Conservation (phyloP, 129 eudicot genomes). For the Deinandra increscens region DNA sequence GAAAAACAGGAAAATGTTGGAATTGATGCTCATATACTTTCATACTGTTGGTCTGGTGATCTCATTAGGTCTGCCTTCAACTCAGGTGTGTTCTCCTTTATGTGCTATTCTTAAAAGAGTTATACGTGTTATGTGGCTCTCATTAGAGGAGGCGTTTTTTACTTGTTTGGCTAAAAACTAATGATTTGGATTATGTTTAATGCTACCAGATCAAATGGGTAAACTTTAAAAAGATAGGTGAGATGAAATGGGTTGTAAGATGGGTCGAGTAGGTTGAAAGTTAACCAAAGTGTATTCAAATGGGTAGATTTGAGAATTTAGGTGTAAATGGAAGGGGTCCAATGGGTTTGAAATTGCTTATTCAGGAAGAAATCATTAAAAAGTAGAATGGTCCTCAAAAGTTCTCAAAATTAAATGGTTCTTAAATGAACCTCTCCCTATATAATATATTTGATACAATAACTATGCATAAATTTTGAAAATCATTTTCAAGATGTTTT, state of each 20-base stretch:
- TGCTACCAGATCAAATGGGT: neutral
- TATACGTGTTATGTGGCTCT: conserved; percentile 2
- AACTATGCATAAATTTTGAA: too few relatives aligned
- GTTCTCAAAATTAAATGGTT: too few relatives aligned
- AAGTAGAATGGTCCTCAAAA: too few relatives aligned
- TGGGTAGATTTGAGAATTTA: neutral
- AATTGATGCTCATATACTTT: conserved; percentile 49
- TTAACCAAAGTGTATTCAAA: neutral
- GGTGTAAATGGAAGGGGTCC: neutral
- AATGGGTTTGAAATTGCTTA: too few relatives aligned
- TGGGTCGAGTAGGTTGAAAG: neutral
- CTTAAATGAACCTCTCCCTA: too few relatives aligned
- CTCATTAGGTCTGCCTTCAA: conserved; percentile 50
- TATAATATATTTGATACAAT: too few relatives aligned
- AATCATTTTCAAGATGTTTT: too few relatives aligned
- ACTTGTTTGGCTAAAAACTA: conserved; percentile 1
- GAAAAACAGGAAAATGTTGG: conserved; percentile 28
- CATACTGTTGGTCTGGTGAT: conserved; percentile 62
- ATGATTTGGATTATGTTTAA: neutral
- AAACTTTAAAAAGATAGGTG: neutral
- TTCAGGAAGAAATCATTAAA: too few relatives aligned
- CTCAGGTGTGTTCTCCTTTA: conserved; percentile 22
- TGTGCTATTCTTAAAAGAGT: neutral
- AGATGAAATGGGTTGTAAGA: neutral
- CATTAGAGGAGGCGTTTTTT: neutral